Evolutionary conservation across 2,329 filamentous ascomycete genomes (phyloP), one percentile per base, ranked within the genome.

Genomic region (Onygenales sp.): DNA sequence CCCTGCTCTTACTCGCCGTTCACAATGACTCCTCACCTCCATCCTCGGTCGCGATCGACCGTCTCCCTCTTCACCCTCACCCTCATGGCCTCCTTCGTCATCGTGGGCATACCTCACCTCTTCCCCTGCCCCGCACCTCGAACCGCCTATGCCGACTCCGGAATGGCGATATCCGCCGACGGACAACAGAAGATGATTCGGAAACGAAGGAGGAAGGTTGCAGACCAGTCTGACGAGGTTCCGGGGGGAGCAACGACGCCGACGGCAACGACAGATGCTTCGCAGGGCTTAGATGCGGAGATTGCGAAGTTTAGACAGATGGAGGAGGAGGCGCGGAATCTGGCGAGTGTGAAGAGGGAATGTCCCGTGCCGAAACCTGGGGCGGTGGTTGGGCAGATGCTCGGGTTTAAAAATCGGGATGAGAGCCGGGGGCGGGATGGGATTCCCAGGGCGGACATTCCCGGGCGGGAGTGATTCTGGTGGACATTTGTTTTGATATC

Each of bases 41-140:
- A 98, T 71, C 93, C 93, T 36, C 85, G 91, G 70, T 97, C 92
- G 61, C 85, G 89, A 64, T 88, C 89, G 75, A 98, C 93, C 63
- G 91, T 87, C 54, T 93, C 90, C 45, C 85, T 98, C 56, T 98
- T 98, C 75, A 90, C 89, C 50, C 89, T 87, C n/a, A 97, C 92
- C 1, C 81, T 97, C 52, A 79, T 88, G 58, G 84, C 90, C 35
- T 93, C 87, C 61, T 95, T 98, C 70, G 80, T 95, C 58, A 91
- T 98, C 57, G 93, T 98, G 51, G 89, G 83, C 33, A 77, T 95
- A 44, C 93, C 93, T 21, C 93, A 98, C 69, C 67, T 94, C 33
- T 81, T 98, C 14, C 93, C 93, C 1, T 98, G 93, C 67, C 93
- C 93, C 1, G 88, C 89, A 45, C 88, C 88, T 2, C 80, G 87